Evolutionary conservation across 2,329 filamentous ascomycete species (phyloP).

Genomic region (Leptographium wingfieldii): DNA sequence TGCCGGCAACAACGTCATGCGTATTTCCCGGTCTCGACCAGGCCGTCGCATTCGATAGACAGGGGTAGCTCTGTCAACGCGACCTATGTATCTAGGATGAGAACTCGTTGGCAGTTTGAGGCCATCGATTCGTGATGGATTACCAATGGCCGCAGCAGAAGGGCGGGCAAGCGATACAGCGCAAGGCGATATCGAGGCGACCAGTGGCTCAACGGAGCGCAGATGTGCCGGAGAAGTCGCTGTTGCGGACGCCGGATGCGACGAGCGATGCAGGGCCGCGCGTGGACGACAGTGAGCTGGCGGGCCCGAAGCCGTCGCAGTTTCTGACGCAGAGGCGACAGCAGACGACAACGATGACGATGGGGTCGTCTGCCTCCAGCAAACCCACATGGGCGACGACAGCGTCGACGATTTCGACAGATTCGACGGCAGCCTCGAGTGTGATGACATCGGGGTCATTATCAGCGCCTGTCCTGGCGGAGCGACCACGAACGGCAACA

Average conservation of each 20-base stretch:
- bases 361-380: neutral
- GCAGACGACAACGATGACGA: neutral
- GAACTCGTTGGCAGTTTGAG: neutral
- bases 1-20: neutral
- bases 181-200: neutral
- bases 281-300: neutral
- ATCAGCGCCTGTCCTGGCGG: neutral
- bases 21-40: neutral
- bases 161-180: neutral
- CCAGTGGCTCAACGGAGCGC: neutral
- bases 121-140: neutral
- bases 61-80: neutral
- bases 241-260: neutral
- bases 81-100: neutral
- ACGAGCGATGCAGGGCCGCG: neutral
- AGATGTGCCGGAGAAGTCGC: neutral
- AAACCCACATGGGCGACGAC: neutral
- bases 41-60: neutral
- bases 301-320: neutral
- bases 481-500: neutral
- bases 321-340: neutral
- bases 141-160: neutral
- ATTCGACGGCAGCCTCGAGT: neutral
- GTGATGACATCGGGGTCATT: neutral
- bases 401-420: neutral